A percentile compares a stretch with the other conserved stretches of the same genome.
Conservation (phyloP, 495 filamentous ascomycete genomes). For the Talaromyces ruber region DNA sequence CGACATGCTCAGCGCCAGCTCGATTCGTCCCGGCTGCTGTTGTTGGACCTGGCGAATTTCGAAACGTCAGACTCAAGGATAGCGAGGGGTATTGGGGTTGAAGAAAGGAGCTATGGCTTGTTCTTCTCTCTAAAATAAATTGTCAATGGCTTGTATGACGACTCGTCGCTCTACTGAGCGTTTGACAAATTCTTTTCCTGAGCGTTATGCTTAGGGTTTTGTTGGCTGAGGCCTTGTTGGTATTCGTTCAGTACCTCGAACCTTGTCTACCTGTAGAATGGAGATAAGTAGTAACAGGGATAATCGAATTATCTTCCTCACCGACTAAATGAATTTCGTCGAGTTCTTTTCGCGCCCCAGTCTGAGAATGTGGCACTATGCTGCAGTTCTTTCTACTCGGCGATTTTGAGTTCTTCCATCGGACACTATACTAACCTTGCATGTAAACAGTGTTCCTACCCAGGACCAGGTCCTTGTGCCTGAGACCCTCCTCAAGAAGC, state of each 20-base stretch:
- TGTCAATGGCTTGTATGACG: conserved; percentile 29
- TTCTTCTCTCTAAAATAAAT: conserved; percentile 78
- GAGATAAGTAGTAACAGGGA: conserved; percentile 18
- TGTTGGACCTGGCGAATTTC: conserved; percentile 22
- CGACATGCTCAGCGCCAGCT: conserved; percentile 57
- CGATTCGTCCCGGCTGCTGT: conserved; percentile 62
- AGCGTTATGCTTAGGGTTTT: conserved; percentile 64
- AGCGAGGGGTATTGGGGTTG: conserved; percentile 71
- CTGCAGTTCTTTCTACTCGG: conserved; percentile 84
- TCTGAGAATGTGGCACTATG: conserved; percentile 83
- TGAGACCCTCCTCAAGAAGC: conserved; percentile 99
- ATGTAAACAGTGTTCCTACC: conserved; percentile 58
- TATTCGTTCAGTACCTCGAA: conserved; percentile 9
- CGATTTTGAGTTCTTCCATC: conserved; percentile 52
- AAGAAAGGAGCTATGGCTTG: conserved; percentile 31
- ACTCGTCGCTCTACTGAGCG: conserved; percentile 8
- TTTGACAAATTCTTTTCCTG: conserved; percentile 46
- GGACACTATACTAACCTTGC: conserved; percentile 67
- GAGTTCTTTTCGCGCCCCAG: conserved; percentile 58
- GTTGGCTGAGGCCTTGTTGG: conserved; percentile 54
- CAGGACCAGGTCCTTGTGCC: conserved; percentile 89
- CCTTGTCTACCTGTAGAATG: conserved; percentile 17
- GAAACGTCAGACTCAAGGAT: conserved; percentile 42
- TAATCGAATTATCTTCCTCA: conserved; percentile 39
- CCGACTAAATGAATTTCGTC: conserved; percentile 70